Base-by-base conservation (phyloP, 2,329 filamentous ascomycete genomes). In the Bipolaris bicolor region DNA sequence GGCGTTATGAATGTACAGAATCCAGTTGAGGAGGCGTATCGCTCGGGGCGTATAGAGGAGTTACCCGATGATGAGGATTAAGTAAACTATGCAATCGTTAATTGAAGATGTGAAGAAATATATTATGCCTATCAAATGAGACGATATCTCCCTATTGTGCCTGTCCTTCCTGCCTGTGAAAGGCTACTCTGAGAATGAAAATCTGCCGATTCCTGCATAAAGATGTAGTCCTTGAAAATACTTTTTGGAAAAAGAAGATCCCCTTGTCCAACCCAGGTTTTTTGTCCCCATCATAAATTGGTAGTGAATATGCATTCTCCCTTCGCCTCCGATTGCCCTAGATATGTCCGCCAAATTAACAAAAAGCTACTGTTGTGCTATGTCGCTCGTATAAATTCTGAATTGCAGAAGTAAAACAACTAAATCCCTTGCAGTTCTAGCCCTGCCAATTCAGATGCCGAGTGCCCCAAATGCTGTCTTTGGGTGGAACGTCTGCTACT, bases 1-100 rank as follows among this genome's bases (percentile, higher is more conserved):
- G 92, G 92, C 3, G 82, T 96, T 5, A 81, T 96, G 31, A 82
- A 90, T 62, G 86, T 95, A 13, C 84, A 92, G 75, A 96, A 96
- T 71, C 92, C 91, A 0, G 87, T 96, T 1, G 84, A 87, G 55
- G 81, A 86, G 66, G 90, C 90, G 0, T 78, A 87, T 54, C 84
- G 86, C 44, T 86, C 89, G 62, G 91, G 91, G 0, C 80, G 88
- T 51, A 86, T 93, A 51, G 83, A 92, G 69, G 88, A 93, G 68
- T 71, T 93, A 39, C 79, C 82, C 15, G 84, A 86, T 52, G 84
- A 87, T 58, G 41, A 49, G 15, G 46, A 49, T 49, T 49, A 34
- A 26, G 1, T 4, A 3, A 7, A 1, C 1, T 22, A n/a, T 3
- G 6, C 11, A 31, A 3, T 18, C 6, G 6, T 3, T 4, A 31